Percentiles rank a stretch among this genome's conserved stretches.
phyloP scores from a whole-genome alignment of 164 flowering plant genomes.

The Saururus chinensis region DNA sequence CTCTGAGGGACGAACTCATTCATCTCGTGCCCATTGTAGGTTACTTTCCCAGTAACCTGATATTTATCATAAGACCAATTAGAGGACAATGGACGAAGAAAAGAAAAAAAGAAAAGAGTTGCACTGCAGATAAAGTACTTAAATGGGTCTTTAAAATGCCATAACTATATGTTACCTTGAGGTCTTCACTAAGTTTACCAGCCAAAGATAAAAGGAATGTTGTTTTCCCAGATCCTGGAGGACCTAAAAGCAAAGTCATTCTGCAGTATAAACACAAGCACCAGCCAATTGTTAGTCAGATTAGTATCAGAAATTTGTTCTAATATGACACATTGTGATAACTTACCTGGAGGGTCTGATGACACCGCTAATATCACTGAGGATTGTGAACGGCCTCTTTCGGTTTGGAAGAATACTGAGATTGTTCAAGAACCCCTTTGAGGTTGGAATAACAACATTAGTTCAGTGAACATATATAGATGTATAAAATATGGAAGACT shows the following conservation, averaged over 20 bases:
- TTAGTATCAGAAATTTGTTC: neutral
- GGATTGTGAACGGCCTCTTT: slow-evolving; percentile 25
- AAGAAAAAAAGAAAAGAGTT: neutral
- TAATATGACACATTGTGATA: neutral
- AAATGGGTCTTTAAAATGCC: too few species aligned
- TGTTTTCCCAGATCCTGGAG: slow-evolving; percentile 94
- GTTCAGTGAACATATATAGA: neutral
- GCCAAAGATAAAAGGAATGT: slow-evolving; percentile 76
- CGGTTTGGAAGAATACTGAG: slow-evolving; percentile 6
- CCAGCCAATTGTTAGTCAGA: neutral
- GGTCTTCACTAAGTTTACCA: slow-evolving; percentile 54
- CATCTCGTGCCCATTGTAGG: slow-evolving; percentile 59
- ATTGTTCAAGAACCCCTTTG: slow-evolving; percentile 3
- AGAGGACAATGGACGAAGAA: too few species aligned
- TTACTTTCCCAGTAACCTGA: slow-evolving; percentile 44
- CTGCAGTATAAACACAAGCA: slow-evolving; percentile 21
- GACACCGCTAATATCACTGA: slow-evolving; percentile 68
- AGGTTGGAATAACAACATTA: neutral
- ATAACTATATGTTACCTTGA: slow-evolving; percentile 6
- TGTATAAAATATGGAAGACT: neutral
- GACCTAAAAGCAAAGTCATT: slow-evolving; percentile 80
- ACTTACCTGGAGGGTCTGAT: slow-evolving; percentile 69
- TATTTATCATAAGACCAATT: neutral
- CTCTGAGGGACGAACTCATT: slow-evolving; percentile 61
- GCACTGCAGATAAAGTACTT: neutral